Evolutionary conservation across 768 basidiomycete species (phyloP).

Genomic region (Pisolithus orientalis): DNA sequence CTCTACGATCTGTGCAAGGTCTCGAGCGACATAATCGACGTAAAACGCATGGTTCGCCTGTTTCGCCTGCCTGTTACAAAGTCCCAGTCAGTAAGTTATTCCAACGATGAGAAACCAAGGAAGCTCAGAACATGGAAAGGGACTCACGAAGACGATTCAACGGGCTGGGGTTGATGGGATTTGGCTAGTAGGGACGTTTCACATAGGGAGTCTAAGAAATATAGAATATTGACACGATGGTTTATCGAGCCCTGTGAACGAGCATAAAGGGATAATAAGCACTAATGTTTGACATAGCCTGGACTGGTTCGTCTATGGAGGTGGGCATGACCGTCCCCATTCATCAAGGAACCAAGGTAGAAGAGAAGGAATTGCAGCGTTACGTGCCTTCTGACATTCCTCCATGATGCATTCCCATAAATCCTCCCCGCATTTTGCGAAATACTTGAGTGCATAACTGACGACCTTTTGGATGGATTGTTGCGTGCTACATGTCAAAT

Average conservation of each 20-base stretch:
- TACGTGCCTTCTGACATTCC: conserved; percentile 75
- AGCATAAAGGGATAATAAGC: not conserved
- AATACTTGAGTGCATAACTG: conserved; percentile 78
- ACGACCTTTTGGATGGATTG: conserved; percentile 88
- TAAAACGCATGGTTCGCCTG: conserved; percentile 49
- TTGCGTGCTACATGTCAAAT: conserved; percentile 51
- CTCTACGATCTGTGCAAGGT: conserved; percentile 72
- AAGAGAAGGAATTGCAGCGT: not conserved
- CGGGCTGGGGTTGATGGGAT: conserved; percentile 34
- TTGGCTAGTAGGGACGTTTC: conserved; percentile 69
- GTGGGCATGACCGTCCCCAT: not conserved
- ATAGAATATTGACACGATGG: conserved; percentile 87
- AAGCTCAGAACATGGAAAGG: not conserved
- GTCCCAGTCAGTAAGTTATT: conserved; percentile 2
- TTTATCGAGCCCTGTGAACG: conserved; percentile 70
- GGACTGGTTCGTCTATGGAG: no score
- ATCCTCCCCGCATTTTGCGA: conserved; percentile 81
- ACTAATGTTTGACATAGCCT: not conserved
- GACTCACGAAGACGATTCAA: conserved; percentile 18
- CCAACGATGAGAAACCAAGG: not conserved
- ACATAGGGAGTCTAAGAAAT: conserved; percentile 85
- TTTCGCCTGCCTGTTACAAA: conserved; percentile 32
- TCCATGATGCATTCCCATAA: conserved; percentile 91
- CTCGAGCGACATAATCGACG: conserved; percentile 70
- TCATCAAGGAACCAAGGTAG: not conserved